Evolutionary conservation across 2,329 filamentous ascomycete species (phyloP), one percentile per base, ranked within the genome.

Genomic region (Herpotrichia juniperi): DNA sequence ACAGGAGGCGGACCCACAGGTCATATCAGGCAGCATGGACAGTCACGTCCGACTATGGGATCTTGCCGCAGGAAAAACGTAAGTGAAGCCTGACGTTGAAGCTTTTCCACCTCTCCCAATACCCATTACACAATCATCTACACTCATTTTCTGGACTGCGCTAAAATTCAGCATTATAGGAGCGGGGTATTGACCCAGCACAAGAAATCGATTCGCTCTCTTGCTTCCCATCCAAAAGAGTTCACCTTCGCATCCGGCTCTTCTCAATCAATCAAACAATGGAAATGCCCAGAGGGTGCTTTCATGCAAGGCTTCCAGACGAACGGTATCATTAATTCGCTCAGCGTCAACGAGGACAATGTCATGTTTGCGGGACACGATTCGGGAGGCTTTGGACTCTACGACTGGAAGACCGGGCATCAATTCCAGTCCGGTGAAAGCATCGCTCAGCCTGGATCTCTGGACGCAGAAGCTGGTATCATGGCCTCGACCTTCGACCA

Each of bases 261-360:
- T 67, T 93, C 93, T 0, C 89, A 90, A 21, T 93, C 90, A 71
- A 97, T 99, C 77, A 99, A 99, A 80, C 94, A 99, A 77, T 99
- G 94, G 93, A 97, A 97, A 74, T 97, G 93, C 62, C 96, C 96
- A 1, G 92, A 97, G 71, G 96, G 93, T 31, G 91, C 91, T 14
- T 97, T 99, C 72, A 99, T 99, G 94, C 93, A 97, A 74, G 97
- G 97, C 71, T 97, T 97, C 67, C 91, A 96, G 37, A 93, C 93
- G 4, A 93, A 97, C 69, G 86, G 91, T 54, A 96, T 99, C 72
- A 93, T 99, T 78, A 99, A 99, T 76, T 92, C 92, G 0, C 78
- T 99, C 40, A 84, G 91, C 37, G 92, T 94, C 26, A 99, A 99
- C 73, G 90, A 96, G 66, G 91, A 97, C 71, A 94, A 97, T 65